Evolutionary conservation across 2,329 filamentous ascomycete genomes (phyloP).

Genomic region (Pseudogymnoascus destructans): DNA sequence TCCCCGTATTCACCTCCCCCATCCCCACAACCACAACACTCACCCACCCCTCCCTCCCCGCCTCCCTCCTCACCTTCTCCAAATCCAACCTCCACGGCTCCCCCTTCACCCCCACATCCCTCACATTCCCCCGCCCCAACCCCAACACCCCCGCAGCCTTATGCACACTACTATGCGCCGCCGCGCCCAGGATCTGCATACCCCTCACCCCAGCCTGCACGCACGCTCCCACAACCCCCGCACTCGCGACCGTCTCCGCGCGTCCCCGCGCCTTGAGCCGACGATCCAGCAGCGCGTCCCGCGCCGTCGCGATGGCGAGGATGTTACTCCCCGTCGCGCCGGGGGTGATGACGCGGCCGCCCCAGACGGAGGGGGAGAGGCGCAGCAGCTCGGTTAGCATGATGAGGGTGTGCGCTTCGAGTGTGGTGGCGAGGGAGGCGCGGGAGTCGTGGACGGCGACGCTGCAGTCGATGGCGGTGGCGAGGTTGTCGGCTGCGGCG

Average conservation of each 20-base stretch:
- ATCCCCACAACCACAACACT: slow-evolving; percentile 71
- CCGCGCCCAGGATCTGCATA: slow-evolving; percentile 67
- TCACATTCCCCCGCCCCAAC: slow-evolving; percentile 56
- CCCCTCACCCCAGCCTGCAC: slow-evolving; percentile 46
- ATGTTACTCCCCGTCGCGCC: slow-evolving; percentile 55
- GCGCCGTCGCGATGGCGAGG: slow-evolving; percentile 52
- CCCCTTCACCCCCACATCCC: slow-evolving; percentile 39
- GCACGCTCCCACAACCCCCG: slow-evolving; percentile 58
- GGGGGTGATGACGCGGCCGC: slow-evolving; percentile 69
- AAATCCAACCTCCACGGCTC: slow-evolving; percentile 62
- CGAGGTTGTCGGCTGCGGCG: slow-evolving; percentile 71
- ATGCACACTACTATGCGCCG: slow-evolving; percentile 68
- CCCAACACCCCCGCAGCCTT: slow-evolving; percentile 79
- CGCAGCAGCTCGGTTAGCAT: slow-evolving; percentile 57
- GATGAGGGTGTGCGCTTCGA: slow-evolving; percentile 60
- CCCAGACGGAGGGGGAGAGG: slow-evolving; percentile 44
- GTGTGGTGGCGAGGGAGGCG: slow-evolving; percentile 60
- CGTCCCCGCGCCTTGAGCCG: slow-evolving; percentile 24
- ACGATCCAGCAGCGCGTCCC: slow-evolving; percentile 48
- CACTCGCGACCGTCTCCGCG: slow-evolving; percentile 45
- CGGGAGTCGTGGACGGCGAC: slow-evolving; percentile 67
- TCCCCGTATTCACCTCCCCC: slow-evolving; percentile 82
- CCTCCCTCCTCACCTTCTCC: slow-evolving; percentile 44
- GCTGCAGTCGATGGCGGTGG: slow-evolving; percentile 70
- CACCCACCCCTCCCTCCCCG: slow-evolving; percentile 42